A percentile compares a stretch with the other conserved stretches of the same genome.
Evolutionary conservation across 225 moss, liverwort and hornwort genomes (phyloP).

Genomic region (Straminergon stramineum): DNA sequence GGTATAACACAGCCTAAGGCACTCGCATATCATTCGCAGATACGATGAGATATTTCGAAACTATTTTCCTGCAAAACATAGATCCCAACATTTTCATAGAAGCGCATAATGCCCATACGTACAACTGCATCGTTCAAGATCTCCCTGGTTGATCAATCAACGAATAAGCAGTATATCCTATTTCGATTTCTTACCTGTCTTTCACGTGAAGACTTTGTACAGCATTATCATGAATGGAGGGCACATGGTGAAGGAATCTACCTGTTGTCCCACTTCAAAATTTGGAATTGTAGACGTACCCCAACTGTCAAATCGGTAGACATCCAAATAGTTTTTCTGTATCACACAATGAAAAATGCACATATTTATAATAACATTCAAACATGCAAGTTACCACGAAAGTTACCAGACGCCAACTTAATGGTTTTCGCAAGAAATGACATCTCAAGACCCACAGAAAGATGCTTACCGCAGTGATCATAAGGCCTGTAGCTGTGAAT

Average conservation of each 20-base stretch:
- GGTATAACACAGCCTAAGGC: background rate
- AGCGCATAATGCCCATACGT: background rate
- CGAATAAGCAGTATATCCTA: background rate
- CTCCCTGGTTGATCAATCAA: background rate
- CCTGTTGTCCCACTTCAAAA: slow-evolving; percentile 92
- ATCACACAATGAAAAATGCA: background rate
- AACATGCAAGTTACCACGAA: background rate
- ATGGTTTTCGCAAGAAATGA: background rate
- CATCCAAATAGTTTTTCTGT: slow-evolving; percentile 96
- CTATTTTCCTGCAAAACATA: background rate
- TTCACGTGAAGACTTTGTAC: background rate
- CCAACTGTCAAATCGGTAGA: slow-evolving; percentile 87
- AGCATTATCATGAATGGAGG: background rate
- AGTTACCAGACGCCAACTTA: background rate
- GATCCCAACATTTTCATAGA: background rate
- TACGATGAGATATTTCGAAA: background rate
- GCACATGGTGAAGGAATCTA: slow-evolving; percentile 1
- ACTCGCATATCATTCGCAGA: background rate
- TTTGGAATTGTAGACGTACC: slow-evolving; percentile 80
- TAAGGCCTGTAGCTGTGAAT: slow-evolving; percentile 83
- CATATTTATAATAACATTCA: background rate
- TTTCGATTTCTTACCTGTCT: background rate
- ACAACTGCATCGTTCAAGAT: background rate
- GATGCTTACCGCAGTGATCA: slow-evolving; percentile 88
- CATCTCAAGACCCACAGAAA: background rate